phyloP scores from a whole-genome alignment of 768 basidiomycete genomes.

The Russula olivacea region DNA sequence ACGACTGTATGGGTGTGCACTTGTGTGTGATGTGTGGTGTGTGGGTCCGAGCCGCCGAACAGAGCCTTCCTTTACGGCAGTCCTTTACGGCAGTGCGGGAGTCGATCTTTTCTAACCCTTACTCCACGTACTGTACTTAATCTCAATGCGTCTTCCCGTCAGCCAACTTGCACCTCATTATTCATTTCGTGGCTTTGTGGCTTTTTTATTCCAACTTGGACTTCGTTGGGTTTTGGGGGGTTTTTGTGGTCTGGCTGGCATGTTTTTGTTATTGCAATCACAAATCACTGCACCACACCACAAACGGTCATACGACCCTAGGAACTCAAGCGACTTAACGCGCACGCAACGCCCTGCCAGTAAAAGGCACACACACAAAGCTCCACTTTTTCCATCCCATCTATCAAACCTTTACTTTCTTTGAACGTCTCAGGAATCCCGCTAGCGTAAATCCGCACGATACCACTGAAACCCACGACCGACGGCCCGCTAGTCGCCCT shows the following conservation, averaged over 20 bases:
- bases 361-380: too few relatives aligned
- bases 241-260: not conserved
- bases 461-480: too few relatives aligned
- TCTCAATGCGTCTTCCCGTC: too few relatives aligned
- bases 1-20: not conserved
- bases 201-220: not conserved
- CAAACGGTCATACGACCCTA: not conserved
- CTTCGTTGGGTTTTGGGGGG: not conserved
- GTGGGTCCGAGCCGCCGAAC: too few relatives aligned
- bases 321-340: not conserved
- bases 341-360: not conserved
- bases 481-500: too few relatives aligned
- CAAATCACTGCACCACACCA: too few relatives aligned
- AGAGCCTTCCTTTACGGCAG: too few relatives aligned
- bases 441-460: not conserved
- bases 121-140: too few relatives aligned
- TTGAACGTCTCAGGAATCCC: not conserved
- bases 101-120: too few relatives aligned
- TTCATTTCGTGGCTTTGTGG: not conserved
- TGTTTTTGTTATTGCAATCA: too few relatives aligned
- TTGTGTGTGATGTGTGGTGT: not conserved
- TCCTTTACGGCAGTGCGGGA: too few relatives aligned
- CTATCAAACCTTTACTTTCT: slow-evolving; percentile 14
- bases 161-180: not conserved
- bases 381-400: not conserved